Base-by-base conservation (phyloP, 768 basidiomycete genomes). In the Tulasnella calospora region DNA sequence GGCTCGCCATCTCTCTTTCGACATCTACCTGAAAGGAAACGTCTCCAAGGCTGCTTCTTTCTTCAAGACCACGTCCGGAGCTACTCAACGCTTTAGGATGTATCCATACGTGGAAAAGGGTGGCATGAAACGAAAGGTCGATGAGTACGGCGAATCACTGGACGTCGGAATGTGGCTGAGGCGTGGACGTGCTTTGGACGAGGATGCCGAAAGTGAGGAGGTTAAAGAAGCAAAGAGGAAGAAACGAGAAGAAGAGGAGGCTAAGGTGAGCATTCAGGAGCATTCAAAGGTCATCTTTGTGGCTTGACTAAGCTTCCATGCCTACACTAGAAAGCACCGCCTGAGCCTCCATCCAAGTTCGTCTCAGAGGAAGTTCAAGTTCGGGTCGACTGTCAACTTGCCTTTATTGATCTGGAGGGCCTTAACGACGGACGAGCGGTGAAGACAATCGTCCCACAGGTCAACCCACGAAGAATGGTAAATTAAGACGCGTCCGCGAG, bases 21-120 rank as follows among this genome's bases (percentile, higher is more conserved):
- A 99, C 84, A 98, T 99, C 81, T 99, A 95, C 84, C 88, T 99
- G 79, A 98, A 97, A 84, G 96, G 96, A n/a, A 95, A 97, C 80
- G 94, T 96, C 70, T 91, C 93, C 36, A 92, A 93, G 80, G 87
- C 81, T 30, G 78, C 92, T 35, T 91, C 92, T 2, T 96, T 95
- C 86, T 97, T 96, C 88, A 95, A 95, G 84, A 92, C 86, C 78
- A 86, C 90, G 12, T 90, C 90, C 19, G 87, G 88, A 13, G 91
- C 92, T 81, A 86, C 88, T 21, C 94, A 93, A 80, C 87, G 98
- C 74, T 99, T 94, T 84, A 88, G 97, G 80, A 98, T 98, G 96
- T 99, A 98, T 85, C 98, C 98, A 0, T 96, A 95, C 81, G 90
- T 97, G 38, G 97, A 99, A 85, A 92, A 94, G 85, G 57, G 75